Evolutionary conservation across 371 early-diverging fungal species (phyloP).

Genomic region (Mortierella sp.): DNA sequence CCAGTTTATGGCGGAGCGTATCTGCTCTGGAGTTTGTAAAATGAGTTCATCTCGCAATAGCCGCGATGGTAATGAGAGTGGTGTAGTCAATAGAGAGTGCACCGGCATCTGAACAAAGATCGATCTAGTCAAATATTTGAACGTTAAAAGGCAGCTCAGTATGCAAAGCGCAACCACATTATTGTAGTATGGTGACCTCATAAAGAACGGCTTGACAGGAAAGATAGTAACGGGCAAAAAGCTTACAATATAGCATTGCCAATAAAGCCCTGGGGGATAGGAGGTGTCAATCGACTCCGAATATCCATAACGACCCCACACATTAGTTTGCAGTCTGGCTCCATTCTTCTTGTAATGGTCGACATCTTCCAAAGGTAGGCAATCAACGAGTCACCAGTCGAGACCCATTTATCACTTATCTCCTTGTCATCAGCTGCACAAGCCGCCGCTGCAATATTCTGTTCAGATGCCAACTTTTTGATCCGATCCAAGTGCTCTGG

Average conservation of each 20-base stretch:
- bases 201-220: no score
- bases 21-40: slow-evolving; percentile 50
- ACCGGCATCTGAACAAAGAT: slow-evolving; percentile 56
- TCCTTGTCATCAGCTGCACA: slow-evolving; percentile 57
- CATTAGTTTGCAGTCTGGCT: slow-evolving; percentile 55
- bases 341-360: slow-evolving; percentile 50
- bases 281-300: slow-evolving; percentile 31
- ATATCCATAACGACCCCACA: slow-evolving; percentile 55
- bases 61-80: slow-evolving; percentile 48
- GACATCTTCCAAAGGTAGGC: slow-evolving; percentile 56
- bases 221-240: no score
- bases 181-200: neutral
- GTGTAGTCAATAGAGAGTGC: slow-evolving; percentile 51
- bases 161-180: neutral
- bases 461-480: slow-evolving; percentile 54
- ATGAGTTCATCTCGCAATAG: slow-evolving; percentile 46
- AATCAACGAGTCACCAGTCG: slow-evolving; percentile 52
- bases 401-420: slow-evolving; percentile 58
- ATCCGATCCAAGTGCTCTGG: slow-evolving; percentile 39
- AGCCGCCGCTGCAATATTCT: slow-evolving; percentile 55
- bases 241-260: slow-evolving; percentile 56
- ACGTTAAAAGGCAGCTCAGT: neutral
- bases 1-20: slow-evolving; percentile 46
- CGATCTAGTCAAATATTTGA: slow-evolving; percentile 18
- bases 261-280: slow-evolving; percentile 39